Conservation (phyloP, 2,329 filamentous ascomycete species). For the Aspergillus hiratsukae region DNA sequence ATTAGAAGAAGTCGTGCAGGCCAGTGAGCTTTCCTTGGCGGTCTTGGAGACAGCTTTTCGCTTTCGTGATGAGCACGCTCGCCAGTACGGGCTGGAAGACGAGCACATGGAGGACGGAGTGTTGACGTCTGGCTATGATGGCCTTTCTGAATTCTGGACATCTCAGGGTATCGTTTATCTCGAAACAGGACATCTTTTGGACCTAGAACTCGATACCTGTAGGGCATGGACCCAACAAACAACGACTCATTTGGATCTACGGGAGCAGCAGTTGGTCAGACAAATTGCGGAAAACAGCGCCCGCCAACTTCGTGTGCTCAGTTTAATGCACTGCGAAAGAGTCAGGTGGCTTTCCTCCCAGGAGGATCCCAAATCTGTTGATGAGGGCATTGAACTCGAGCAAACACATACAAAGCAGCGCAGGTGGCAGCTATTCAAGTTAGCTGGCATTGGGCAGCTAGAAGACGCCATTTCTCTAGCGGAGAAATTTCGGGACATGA, state of each 20-base stretch:
- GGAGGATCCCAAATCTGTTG: slow-evolving; percentile 44
- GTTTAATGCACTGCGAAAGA: slow-evolving; percentile 57
- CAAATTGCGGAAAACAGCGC: slow-evolving; percentile 51
- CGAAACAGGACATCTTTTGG: slow-evolving; percentile 37
- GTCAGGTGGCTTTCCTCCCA: slow-evolving; percentile 55
- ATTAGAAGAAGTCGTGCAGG: slow-evolving; percentile 56
- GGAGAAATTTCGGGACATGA: slow-evolving; percentile 60
- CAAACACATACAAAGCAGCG: slow-evolving; percentile 40
- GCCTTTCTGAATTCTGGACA: slow-evolving; percentile 80
- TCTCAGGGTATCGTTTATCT: slow-evolving; percentile 48
- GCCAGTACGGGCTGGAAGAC: slow-evolving; percentile 66
- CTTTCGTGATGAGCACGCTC: slow-evolving; percentile 67
- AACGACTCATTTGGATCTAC: slow-evolving; percentile 23
- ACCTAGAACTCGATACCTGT: slow-evolving; percentile 39
- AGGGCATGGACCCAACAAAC: slow-evolving; percentile 35
- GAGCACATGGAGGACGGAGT: slow-evolving; percentile 65
- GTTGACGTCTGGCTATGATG: slow-evolving; percentile 59
- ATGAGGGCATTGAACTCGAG: slow-evolving; percentile 47
- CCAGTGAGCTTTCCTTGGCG: slow-evolving; percentile 67
- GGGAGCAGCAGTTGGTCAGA: slow-evolving; percentile 33
- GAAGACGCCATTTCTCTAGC: slow-evolving; percentile 57
- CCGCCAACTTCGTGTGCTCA: slow-evolving; percentile 54
- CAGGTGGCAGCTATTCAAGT: slow-evolving; percentile 44
- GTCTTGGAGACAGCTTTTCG: slow-evolving; percentile 60
- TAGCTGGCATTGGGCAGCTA: slow-evolving; percentile 51